Evolutionary conservation across 2,329 filamentous ascomycete genomes (phyloP).

Genomic region (Ceratocystis papillata): DNA sequence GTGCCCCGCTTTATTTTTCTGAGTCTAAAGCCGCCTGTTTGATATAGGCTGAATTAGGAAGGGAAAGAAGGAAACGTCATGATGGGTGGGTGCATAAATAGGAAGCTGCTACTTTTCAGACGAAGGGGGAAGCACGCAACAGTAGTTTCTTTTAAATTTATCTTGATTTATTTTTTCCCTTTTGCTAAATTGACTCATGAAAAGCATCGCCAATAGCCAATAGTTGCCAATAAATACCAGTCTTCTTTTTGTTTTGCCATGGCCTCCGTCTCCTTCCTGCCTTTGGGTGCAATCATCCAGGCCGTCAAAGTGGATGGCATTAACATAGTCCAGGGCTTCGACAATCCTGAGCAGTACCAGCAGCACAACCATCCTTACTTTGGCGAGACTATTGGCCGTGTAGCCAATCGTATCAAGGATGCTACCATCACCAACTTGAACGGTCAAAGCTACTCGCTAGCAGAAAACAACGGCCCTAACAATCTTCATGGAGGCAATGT

Average conservation of each 20-base stretch:
- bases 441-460: conserved; percentile 54
- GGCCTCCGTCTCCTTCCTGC: conserved; percentile 53
- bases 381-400: conserved; percentile 82
- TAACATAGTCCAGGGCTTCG: conserved; percentile 86
- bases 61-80: not conserved
- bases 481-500: conserved; percentile 59
- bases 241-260: not conserved
- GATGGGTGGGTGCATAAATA: not conserved
- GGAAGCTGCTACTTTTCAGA: not conserved
- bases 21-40: no score
- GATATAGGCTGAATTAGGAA: not conserved
- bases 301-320: conserved; percentile 63
- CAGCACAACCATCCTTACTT: conserved; percentile 70
- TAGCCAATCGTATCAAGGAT: conserved; percentile 68
- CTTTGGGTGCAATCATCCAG: conserved; percentile 70
- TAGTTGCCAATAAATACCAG: no score
- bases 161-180: no score
- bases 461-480: conserved; percentile 68
- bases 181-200: no score
- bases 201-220: no score
- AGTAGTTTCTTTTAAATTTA: no score
- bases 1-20: not conserved
- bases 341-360: conserved; percentile 62
- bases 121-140: no score
- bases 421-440: conserved; percentile 65